A percentile compares a stretch with the other conserved stretches of the same genome.
Evolutionary conservation across 2,329 filamentous ascomycete genomes (phyloP).

Genomic region (Hortaea werneckii): DNA sequence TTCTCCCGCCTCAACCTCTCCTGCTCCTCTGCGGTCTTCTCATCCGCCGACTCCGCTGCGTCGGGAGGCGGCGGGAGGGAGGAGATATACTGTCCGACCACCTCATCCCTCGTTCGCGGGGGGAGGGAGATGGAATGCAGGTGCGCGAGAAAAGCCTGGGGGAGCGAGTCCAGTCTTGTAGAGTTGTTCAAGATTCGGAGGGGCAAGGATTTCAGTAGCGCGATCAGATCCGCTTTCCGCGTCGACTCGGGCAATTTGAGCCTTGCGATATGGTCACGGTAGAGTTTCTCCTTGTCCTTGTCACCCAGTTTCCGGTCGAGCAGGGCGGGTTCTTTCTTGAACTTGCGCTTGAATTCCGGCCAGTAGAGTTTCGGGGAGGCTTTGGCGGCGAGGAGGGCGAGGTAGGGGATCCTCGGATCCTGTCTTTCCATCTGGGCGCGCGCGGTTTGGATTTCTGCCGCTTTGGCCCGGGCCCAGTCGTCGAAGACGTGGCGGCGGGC

Average conservation of each 20-base stretch:
- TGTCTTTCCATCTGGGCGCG: slow-evolving; percentile 67
- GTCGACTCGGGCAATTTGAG: slow-evolving; percentile 55
- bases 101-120: slow-evolving; percentile 48
- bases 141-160: slow-evolving; percentile 53
- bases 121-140: slow-evolving; percentile 61
- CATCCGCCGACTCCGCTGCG: slow-evolving; percentile 38
- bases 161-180: slow-evolving; percentile 48
- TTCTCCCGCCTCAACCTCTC: slow-evolving; percentile 5
- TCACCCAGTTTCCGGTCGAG: slow-evolving; percentile 51
- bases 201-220: slow-evolving; percentile 53
- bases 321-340: slow-evolving; percentile 71
- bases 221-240: slow-evolving; percentile 59
- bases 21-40: slow-evolving; percentile 24
- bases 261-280: slow-evolving; percentile 61
- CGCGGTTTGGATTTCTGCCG: slow-evolving; percentile 60
- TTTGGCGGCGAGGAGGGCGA: slow-evolving; percentile 68
- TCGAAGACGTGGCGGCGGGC: slow-evolving; percentile 73
- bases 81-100: slow-evolving; percentile 58
- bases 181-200: slow-evolving; percentile 49
- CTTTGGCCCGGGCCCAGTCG: slow-evolving; percentile 70
- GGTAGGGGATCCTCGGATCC: slow-evolving; percentile 73
- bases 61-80: slow-evolving; percentile 40
- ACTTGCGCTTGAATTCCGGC: slow-evolving; percentile 92
- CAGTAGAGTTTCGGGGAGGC: slow-evolving; percentile 91
- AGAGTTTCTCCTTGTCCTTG: slow-evolving; percentile 70